phyloP scores from a whole-genome alignment of 768 basidiomycete species.

The Boletus vermiculosoides region DNA sequence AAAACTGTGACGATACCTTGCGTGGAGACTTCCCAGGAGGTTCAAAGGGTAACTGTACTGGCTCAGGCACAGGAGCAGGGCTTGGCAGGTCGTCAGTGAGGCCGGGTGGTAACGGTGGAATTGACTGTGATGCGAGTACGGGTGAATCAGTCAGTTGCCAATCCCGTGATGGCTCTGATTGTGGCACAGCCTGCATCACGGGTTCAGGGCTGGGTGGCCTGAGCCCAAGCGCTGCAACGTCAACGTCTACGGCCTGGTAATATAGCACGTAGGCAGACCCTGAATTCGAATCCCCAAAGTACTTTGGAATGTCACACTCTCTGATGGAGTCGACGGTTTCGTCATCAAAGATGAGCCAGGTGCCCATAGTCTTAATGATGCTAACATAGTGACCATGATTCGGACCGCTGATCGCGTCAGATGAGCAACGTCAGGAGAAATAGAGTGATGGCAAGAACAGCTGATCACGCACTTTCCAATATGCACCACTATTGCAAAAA shows the following conservation, averaged over 20 bases:
- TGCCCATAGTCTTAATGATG: constrained; percentile 79
- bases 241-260: constrained; percentile 91
- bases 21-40: constrained; percentile 24
- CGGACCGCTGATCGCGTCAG: constrained; percentile 65
- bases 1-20: constrained; percentile 16
- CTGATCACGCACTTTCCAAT: constrained; percentile 85
- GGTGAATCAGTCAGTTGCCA: constrained; percentile 28
- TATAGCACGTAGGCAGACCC: constrained; percentile 96
- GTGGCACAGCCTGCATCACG: constrained; percentile 15
- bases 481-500: constrained; percentile 98
- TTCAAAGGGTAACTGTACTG: constrained; percentile 15
- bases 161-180: constrained; percentile 11
- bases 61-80: constrained; percentile 15
- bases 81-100: constrained; percentile 29
- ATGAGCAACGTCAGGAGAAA: constrained; percentile 12
- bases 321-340: constrained; percentile 86
- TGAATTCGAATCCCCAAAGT: constrained; percentile 87
- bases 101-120: constrained; percentile 38
- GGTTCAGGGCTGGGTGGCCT: constrained; percentile 33
- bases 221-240: constrained; percentile 69
- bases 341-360: constrained; percentile 96
- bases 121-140: constrained; percentile 18
- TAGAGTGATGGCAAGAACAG: constrained; percentile 6
- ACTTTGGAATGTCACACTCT: constrained; percentile 87
- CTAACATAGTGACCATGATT: constrained; percentile 98